phyloP scores from a whole-genome alignment of 495 filamentous ascomycete species.

The Talaromyces thailandensis region DNA sequence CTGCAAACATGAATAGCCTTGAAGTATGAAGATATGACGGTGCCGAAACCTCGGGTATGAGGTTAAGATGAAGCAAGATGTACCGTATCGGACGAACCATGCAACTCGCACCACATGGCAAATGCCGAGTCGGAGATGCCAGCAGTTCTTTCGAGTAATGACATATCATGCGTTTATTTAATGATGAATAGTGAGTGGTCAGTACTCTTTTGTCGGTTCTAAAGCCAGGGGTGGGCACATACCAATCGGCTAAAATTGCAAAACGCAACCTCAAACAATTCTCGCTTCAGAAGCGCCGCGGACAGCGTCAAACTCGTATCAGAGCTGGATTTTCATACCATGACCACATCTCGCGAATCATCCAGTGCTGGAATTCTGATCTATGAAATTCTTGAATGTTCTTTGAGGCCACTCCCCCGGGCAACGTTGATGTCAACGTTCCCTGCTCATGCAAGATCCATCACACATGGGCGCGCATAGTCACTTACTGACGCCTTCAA shows the following conservation, averaged over 20 bases:
- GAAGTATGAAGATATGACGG: not conserved
- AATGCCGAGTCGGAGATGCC: not conserved
- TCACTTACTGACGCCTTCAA: not conserved
- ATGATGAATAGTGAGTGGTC: not conserved
- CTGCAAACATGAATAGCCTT: not conserved
- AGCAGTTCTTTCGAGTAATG: not conserved
- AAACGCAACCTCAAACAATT: not conserved
- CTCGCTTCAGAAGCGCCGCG: not conserved
- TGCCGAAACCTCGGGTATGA: not conserved
- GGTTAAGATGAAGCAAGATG: not conserved
- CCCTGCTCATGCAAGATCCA: constrained; percentile 1
- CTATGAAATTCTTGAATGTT: not conserved
- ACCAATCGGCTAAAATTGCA: not conserved
- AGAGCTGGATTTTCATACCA: not conserved
- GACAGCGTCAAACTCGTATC: not conserved
- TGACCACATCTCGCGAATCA: not conserved
- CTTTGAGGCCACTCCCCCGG: not conserved
- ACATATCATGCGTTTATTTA: not conserved
- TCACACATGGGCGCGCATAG: not conserved
- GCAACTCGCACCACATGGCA: not conserved
- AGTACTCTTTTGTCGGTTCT: not conserved
- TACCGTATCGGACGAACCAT: not conserved
- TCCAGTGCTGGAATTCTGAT: not conserved
- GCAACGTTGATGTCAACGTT: not conserved
- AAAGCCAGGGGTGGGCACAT: not conserved